phyloP scores from a whole-genome alignment of 2,329 filamentous ascomycete species.

The Alternaria atra region DNA sequence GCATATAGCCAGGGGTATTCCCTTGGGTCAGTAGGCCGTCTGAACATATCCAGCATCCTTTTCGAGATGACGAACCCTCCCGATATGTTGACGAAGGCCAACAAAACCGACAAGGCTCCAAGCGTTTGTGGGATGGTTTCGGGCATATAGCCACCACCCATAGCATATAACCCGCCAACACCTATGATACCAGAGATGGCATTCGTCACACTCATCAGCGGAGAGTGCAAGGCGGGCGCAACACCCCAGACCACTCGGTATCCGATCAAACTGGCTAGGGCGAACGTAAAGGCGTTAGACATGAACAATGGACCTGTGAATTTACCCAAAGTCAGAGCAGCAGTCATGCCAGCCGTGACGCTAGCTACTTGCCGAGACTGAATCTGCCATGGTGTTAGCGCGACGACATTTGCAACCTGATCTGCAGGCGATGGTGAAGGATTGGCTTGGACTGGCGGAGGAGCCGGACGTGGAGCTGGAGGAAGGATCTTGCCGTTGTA shows the following conservation, averaged over 20 bases:
- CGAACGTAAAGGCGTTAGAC: constrained; percentile 86
- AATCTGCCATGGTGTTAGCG: constrained; percentile 83
- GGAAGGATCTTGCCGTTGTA: constrained; percentile 79
- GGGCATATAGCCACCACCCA: constrained; percentile 73
- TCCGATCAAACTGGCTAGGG: constrained; percentile 82
- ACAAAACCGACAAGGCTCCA: constrained; percentile 79
- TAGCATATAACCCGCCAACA: constrained; percentile 85
- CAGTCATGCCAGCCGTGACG: constrained; percentile 80
- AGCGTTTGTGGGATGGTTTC: constrained; percentile 79
- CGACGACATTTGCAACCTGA: constrained; percentile 65
- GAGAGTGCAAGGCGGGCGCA: constrained; percentile 81
- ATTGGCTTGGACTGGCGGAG: constrained; percentile 64
- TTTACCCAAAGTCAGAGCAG: constrained; percentile 79
- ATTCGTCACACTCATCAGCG: constrained; percentile 92
- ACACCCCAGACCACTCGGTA: constrained; percentile 93
- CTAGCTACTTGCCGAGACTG: constrained; percentile 77
- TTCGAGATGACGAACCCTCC: constrained; percentile 93
- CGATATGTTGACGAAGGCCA: constrained; percentile 88
- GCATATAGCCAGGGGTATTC: constrained; percentile 91
- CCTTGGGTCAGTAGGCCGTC: constrained; percentile 80
- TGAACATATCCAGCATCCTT: constrained; percentile 78
- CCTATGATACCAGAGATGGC: constrained; percentile 92
- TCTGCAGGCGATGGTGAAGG: constrained; percentile 43
- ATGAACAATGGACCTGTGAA: constrained; percentile 83
- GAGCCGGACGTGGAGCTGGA: constrained; percentile 73